Base-by-base conservation (phyloP, 331 rosid species). In the Quercus tomentella region DNA sequence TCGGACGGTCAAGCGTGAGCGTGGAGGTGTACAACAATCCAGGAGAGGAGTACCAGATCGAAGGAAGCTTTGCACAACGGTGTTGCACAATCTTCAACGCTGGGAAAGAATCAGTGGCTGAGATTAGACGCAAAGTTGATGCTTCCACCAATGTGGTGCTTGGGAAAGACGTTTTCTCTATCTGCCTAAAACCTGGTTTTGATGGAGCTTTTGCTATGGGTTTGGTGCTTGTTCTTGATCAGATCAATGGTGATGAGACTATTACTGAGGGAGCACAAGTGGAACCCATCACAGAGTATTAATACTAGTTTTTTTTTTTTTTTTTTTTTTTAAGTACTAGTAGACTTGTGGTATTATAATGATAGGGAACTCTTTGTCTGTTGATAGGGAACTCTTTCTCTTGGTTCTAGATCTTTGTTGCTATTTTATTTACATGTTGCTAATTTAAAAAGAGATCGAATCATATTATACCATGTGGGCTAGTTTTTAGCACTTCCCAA, bases 191-290 rank as follows among this genome's bases (percentile, higher is more conserved):
- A 82, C 90, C 93, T 3, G 97, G 92, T 4, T 92, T 94, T 43
- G 98, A 94, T 79, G 96, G 78, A 3, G 92, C 97, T 6, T 91
- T 94, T 14, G 93, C 94, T 35, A 94, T 94, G 98, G 97, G 93
- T 17, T 77, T 94, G 76, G 92, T 94, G 11, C 86, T 94, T 16
- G 92, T 89, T 2, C 90, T 94, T 41, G 98, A 94, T 89, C 96
- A 90, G 85, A 92, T 91, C 79, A 84, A 84, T 86, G 95, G 92
- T 65, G 89, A 88, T 6, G 82, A 72, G 85, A 54, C 7, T 55
- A 75, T 77, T 2, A 79, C 81, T 23, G 82, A 41, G 3, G 87
- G 61, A n/a, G 65, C 30, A 14, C 87, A 83, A 28, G 89, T 81
- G 82, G 86, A 80, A 22, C 88, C 88, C 20, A 41, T 84, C 31